These are phyloP conservation scores for Astragalus membranaceus DNA, from an alignment of 306 rosid genomes.

Conservation along the genomic window DNA sequence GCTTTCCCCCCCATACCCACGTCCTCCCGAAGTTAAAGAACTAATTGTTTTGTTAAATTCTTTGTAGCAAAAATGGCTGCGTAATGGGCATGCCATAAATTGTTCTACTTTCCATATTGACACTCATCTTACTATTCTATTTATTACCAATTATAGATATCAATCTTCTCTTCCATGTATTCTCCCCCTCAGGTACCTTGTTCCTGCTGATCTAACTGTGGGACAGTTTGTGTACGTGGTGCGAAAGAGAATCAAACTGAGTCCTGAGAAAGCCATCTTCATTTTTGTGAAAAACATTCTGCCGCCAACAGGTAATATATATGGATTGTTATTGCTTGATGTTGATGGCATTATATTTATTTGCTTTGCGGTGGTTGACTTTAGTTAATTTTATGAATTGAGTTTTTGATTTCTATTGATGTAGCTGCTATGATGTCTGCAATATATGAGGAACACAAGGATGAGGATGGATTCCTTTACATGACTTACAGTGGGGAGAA, in stretches of 20 bases:
- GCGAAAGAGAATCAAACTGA: constrained; percentile 77
- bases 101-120: neutral
- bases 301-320: constrained; percentile 71
- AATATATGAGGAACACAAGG: constrained; percentile 84
- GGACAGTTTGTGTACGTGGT: constrained; percentile 91
- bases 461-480: constrained; percentile 85
- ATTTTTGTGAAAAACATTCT: constrained; percentile 77
- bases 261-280: constrained; percentile 90
- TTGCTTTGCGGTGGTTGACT: neutral
- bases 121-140: neutral
- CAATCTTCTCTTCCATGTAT: neutral
- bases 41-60: too few species aligned
- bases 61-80: too few species aligned
- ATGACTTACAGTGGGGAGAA: constrained; percentile 94
- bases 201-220: constrained; percentile 83
- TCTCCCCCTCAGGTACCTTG: constrained; percentile 49
- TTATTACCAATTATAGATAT: neutral
- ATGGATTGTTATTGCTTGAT: neutral
- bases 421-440: constrained; percentile 94
- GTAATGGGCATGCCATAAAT: too few species aligned
- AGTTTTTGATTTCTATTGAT: constrained; percentile 20
- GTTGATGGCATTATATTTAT: neutral
- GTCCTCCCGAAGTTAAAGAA: too few species aligned
- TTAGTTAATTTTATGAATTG: neutral
- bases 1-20: too few species aligned